Conservation (phyloP, 192 early-diverging fungal species). For the Mortierella alpina region DNA sequence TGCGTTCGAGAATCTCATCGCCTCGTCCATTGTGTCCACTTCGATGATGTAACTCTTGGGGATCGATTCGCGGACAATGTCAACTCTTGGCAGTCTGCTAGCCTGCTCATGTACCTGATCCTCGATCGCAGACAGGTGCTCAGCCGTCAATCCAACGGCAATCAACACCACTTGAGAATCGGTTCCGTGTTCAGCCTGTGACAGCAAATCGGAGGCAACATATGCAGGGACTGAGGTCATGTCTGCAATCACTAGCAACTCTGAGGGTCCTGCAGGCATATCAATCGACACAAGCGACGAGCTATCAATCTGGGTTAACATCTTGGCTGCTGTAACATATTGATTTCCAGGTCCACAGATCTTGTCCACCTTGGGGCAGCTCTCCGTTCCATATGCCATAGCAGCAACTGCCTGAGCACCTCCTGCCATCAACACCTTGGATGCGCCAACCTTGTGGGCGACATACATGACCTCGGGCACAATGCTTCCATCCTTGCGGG, state of each 20-base stretch:
- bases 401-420: conserved; percentile 99
- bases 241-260: conserved; percentile 98
- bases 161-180: conserved; percentile 98
- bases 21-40: conserved; percentile 77
- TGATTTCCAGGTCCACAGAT: conserved; percentile 99
- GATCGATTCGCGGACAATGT: conserved; percentile 90
- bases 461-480: conserved; percentile 98
- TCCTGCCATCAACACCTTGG: conserved; percentile 90
- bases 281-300: conserved; percentile 95
- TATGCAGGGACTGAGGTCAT: conserved; percentile 84
- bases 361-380: conserved; percentile 99
- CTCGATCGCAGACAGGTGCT: conserved; percentile 80
- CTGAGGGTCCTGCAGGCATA: conserved; percentile 99
- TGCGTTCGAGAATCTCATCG: conserved; percentile 92
- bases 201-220: conserved; percentile 94
- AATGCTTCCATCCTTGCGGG: conserved; percentile 88
- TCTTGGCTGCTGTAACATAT: conserved; percentile 99
- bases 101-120: conserved; percentile 86
- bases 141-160: conserved; percentile 77
- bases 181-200: conserved; percentile 97
- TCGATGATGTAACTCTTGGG: conserved; percentile 85
- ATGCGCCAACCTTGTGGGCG: conserved; percentile 96
- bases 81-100: conserved; percentile 82
- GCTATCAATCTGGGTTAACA: conserved; percentile 94
- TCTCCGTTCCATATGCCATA: conserved; percentile 98